Evolutionary conservation across 306 rosid genomes (phyloP).

Genomic region (Vicia villosa): DNA sequence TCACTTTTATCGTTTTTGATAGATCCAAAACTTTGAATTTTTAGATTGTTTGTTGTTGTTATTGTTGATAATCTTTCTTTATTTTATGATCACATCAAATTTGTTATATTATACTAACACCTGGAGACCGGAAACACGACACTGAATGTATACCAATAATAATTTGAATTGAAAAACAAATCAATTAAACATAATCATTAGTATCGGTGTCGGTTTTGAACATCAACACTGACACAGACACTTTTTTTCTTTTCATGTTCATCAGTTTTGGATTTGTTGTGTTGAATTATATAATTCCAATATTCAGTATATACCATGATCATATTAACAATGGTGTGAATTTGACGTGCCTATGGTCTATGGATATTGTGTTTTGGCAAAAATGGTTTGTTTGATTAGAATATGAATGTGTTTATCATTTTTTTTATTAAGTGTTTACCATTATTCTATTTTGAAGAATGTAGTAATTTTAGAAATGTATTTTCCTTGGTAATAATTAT

Average conservation of each 20-base stretch:
- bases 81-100: neutral
- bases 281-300: neutral
- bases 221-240: too few relatives aligned
- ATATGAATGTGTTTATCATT: neutral
- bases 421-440: too few relatives aligned
- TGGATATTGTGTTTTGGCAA: neutral
- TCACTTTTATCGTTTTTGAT: neutral
- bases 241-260: too few relatives aligned
- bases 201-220: too few relatives aligned
- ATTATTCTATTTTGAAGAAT: neutral
- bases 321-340: neutral
- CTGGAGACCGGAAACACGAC: too few relatives aligned
- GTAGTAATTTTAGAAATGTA: neutral
- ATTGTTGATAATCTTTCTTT: neutral
- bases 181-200: rapidly evolving
- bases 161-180: too few relatives aligned
- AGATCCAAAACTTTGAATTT: neutral
- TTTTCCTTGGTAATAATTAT: neutral
- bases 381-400: neutral
- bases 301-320: neutral
- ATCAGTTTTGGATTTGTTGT: neutral
- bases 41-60: neutral
- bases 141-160: too few relatives aligned
- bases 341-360: neutral
- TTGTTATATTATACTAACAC: too few relatives aligned